Base-by-base conservation (phyloP, 106 monocot genomes). In the Dendrobium chrysotoxum region DNA sequence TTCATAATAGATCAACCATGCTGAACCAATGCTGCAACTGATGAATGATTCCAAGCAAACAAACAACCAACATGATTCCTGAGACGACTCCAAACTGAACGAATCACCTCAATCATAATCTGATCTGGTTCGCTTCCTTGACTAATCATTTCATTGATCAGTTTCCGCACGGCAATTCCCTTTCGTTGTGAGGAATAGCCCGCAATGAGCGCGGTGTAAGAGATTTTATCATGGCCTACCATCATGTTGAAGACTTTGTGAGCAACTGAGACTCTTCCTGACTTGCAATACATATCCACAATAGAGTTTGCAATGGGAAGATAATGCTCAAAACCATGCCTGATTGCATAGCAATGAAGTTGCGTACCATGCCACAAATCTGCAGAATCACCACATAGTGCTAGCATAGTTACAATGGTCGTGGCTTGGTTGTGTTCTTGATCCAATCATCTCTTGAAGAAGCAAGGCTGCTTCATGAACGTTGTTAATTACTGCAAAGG, bases 161-260 rank as follows among this genome's bases (percentile, higher is more conserved):
- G 84, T 64, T 80, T 67, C 83, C 85, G 9, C 42, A 89, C 85
- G 41, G 65, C 64, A 21, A 41, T 53, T 23, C 92, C 85, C n/a
- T 89, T 83, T 74, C 89, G 79, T 21, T 86, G 87, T 65, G 84
- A 80, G 38, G 87, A 89, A 80, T 86, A 86, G 12, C 92, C 92
- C 35, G 79, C 64, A 44, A 89, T 89, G 68, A 90, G 39, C n/a
- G 85, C 76, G 38, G 89, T 90, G 70, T 87, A 90, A 2, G 87
- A 82, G 26, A 87, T 26, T 35, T 79, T 82, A 39, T 90, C 87
- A 16, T 23, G 75, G 46, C 70, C 80, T 0, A 15, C 58, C 80
- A 85, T 90, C 23, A 26, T 50, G 46, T 83, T 57, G 74, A 90
- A 90, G 6, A 89, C 80, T 40, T 54, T 89, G 35, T 76, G 83